Evolutionary conservation across 2,329 filamentous ascomycete genomes (phyloP).

Genomic region (Neofusicoccum sp.): DNA sequence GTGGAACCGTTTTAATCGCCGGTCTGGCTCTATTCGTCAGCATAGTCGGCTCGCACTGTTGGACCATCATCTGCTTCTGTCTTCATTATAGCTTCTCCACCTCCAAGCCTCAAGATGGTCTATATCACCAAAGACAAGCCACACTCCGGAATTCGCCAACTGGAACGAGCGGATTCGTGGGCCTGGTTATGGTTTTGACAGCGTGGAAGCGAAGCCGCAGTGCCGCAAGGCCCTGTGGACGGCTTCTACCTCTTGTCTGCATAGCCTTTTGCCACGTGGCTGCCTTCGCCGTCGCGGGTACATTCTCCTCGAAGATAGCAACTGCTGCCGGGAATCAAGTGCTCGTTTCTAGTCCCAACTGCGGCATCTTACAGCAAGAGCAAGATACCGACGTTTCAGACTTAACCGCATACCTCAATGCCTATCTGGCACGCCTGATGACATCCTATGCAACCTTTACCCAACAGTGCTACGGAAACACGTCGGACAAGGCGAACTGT

Average conservation of each 20-base stretch:
- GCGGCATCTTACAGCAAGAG: background rate
- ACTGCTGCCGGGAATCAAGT: constrained; percentile 7
- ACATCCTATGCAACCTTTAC: background rate
- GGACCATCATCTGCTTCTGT: constrained; percentile 24
- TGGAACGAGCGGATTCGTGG: background rate
- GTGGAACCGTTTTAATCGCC: constrained; percentile 34
- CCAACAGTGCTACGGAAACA: constrained; percentile 4
- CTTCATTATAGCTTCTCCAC: constrained; percentile 23
- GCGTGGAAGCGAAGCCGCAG: background rate
- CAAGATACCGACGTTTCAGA: background rate
- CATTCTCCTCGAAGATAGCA: constrained; percentile 18
- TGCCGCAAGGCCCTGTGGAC: background rate
- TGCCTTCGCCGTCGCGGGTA: constrained; percentile 13
- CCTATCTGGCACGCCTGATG: background rate
- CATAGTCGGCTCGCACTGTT: constrained; percentile 24
- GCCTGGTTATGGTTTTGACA: background rate
- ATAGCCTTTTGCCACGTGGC: background rate
- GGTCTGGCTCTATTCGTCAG: constrained; percentile 36
- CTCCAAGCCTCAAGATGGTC: constrained; percentile 22
- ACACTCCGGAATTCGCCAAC: constrained; percentile 18
- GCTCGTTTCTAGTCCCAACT: constrained; percentile 1
- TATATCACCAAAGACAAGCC: constrained; percentile 26
- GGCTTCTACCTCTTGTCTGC: background rate
- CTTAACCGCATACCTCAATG: background rate
- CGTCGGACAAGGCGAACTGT: background rate